phyloP scores from a whole-genome alignment of 2,329 filamentous ascomycete species.

The Aureobasidium leucospermi region DNA sequence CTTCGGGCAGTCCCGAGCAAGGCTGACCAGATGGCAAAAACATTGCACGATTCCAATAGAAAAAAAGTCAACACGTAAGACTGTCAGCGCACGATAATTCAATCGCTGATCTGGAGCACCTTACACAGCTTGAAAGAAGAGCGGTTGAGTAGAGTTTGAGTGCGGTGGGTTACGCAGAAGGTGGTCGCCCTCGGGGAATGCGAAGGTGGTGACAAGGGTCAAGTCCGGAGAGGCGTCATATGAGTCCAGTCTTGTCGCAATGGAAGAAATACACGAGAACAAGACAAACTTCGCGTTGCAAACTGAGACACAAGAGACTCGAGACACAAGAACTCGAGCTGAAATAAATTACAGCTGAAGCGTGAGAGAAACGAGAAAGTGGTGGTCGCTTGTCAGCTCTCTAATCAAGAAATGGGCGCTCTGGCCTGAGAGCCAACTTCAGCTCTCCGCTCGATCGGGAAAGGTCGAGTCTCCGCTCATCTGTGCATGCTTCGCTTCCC shows the following conservation, averaged over 20 bases:
- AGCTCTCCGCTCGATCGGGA: not conserved
- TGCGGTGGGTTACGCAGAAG: not conserved
- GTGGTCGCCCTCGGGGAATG: not conserved
- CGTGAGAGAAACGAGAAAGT: not conserved
- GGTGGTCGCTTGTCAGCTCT: not conserved
- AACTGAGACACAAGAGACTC: not conserved
- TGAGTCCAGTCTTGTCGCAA: not conserved
- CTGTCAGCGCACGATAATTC: constrained; percentile 1
- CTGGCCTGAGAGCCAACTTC: not conserved
- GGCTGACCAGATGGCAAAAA: not conserved
- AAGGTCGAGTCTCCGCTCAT: not conserved
- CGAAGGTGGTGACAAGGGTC: not conserved
- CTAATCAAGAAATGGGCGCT: too few relatives aligned
- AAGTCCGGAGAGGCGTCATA: constrained; percentile 9
- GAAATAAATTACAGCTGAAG: not conserved
- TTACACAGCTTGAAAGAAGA: not conserved
- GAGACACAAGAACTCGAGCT: not conserved
- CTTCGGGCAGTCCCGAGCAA: not conserved
- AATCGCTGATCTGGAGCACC: constrained; percentile 8
- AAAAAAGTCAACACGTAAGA: not conserved
- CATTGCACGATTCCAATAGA: not conserved
- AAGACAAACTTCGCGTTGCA: not conserved
- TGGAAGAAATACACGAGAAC: not conserved
- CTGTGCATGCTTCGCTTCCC: constrained; percentile 1
- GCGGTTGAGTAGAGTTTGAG: not conserved